These are phyloP conservation scores for Tulasnella sp. DNA, from an alignment of 768 basidiomycete genomes.

Conservation along the genomic window DNA sequence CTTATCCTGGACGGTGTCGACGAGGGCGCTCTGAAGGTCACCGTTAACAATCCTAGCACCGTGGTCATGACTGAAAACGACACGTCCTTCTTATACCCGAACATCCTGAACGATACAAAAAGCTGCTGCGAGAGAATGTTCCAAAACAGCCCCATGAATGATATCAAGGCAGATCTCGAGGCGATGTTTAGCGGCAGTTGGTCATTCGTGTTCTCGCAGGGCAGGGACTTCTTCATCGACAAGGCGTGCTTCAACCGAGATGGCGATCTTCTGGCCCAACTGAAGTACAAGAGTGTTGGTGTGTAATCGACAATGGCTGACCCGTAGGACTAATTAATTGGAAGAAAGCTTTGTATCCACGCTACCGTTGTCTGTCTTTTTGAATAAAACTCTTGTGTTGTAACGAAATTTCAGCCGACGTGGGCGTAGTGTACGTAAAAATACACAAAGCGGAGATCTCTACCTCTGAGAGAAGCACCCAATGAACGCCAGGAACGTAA, in stretches of 20 bases:
- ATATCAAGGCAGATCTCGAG: neutral
- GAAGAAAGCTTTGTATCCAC: too few relatives aligned
- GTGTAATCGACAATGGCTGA: too few relatives aligned
- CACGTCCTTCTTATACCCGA: neutral
- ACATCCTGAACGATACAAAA: neutral
- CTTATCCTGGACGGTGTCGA: constrained; percentile 16
- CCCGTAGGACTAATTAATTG: too few relatives aligned
- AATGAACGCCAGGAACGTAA: too few relatives aligned
- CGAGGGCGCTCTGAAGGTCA: neutral
- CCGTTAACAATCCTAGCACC: neutral
- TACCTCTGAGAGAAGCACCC: too few relatives aligned
- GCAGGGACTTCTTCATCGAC: neutral
- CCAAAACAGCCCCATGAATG: neutral
- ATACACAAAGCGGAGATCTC: too few relatives aligned
- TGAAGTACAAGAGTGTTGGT: neutral
- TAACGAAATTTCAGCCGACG: too few relatives aligned
- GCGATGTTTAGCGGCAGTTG: neutral
- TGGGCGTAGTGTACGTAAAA: too few relatives aligned
- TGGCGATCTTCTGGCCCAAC: neutral
- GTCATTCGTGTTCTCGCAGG: constrained; percentile 5
- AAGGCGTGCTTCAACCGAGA: constrained; percentile 4
- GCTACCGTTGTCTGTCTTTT: too few relatives aligned
- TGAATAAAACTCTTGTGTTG: too few relatives aligned
- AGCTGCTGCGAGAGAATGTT: neutral
- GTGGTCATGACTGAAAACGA: neutral